A percentile compares a stretch with the other conserved stretches of the same genome.
phyloP scores from a whole-genome alignment of 2,329 filamentous ascomycete genomes.

The Helotiales sp. region DNA sequence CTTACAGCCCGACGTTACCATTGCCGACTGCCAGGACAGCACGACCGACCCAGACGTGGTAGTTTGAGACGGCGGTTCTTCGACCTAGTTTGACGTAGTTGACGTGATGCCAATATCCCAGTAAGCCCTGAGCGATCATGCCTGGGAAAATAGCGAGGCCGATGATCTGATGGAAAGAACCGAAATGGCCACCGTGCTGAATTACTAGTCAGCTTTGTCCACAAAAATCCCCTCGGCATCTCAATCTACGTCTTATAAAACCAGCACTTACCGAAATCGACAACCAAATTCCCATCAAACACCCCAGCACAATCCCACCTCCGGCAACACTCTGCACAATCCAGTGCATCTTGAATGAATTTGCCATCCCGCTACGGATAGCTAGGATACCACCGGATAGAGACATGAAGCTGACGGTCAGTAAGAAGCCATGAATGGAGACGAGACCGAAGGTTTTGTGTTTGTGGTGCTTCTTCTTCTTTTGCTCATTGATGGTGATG shows the following conservation, averaged over 20 bases:
- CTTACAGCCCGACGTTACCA: conserved; percentile 23
- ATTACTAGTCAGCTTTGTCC: background rate
- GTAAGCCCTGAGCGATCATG: conserved; percentile 14
- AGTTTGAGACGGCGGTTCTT: conserved; percentile 19
- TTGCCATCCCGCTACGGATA: conserved; percentile 20
- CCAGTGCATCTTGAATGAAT: conserved; percentile 25
- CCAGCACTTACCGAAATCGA: conserved; percentile 16
- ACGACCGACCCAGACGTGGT: conserved; percentile 26
- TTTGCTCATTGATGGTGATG: background rate
- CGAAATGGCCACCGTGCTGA: conserved; percentile 17
- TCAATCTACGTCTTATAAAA: too few species aligned
- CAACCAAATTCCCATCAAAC: conserved; percentile 20
- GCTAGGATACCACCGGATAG: conserved; percentile 18
- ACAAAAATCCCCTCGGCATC: background rate
- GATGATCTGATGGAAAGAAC: conserved; percentile 19
- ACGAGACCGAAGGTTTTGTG: conserved; percentile 21
- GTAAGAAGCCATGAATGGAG: conserved; percentile 22
- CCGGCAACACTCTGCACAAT: conserved; percentile 16
- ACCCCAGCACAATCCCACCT: conserved; percentile 19
- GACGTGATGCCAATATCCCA: conserved; percentile 25
- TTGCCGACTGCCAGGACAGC: conserved; percentile 17
- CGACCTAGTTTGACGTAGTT: conserved; percentile 22
- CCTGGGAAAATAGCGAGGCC: conserved; percentile 16
- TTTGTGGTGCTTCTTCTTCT: conserved; percentile 14
- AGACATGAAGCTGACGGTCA: conserved; percentile 18